These are phyloP conservation scores for Globisporangium cylindrosporum DNA, from an alignment of 352 stramenopile species.

Conservation along the genomic window DNA sequence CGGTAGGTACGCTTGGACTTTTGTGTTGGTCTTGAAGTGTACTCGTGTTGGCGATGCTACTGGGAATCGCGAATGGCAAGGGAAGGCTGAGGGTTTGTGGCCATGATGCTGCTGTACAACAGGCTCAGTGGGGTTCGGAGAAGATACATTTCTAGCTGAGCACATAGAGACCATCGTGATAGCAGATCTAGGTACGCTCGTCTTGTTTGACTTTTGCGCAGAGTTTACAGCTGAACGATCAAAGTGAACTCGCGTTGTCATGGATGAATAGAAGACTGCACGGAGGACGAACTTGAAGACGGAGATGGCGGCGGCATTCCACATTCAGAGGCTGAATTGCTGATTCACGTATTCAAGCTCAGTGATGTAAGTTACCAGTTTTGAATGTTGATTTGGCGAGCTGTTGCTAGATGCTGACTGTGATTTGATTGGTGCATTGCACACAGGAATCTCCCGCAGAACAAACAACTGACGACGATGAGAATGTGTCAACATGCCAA, in stretches of 20 bases:
- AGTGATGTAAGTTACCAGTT: constrained; percentile 36
- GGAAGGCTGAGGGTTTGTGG: not conserved
- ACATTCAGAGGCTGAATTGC: constrained; percentile 35
- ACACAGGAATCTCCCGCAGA: constrained; percentile 59
- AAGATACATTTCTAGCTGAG: constrained; percentile 21
- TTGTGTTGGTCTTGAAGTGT: not conserved
- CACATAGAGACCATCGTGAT: constrained; percentile 43
- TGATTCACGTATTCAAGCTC: constrained; percentile 74
- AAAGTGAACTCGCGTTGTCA: constrained; percentile 6
- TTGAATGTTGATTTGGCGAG: no score
- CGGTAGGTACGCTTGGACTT: not conserved
- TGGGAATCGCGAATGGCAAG: not conserved
- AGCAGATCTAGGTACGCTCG: constrained; percentile 33
- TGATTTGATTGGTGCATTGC: constrained; percentile 6
- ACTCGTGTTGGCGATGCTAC: not conserved
- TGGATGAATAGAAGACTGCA: constrained; percentile 6
- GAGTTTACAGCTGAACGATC: not conserved
- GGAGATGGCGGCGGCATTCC: constrained; percentile 4
- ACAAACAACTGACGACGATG: constrained; percentile 77
- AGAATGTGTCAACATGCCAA: constrained; percentile 78
- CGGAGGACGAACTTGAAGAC: constrained; percentile 15
- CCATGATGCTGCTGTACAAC: constrained; percentile 1
- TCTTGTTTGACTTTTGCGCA: not conserved
- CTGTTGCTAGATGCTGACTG: not conserved
- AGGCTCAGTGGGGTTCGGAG: constrained; percentile 32